A percentile compares a stretch with the other conserved stretches of the same genome.
These are phyloP conservation scores for Podila horticola DNA, from an alignment of 192 early-diverging fungal genomes.

Conservation along the genomic window DNA sequence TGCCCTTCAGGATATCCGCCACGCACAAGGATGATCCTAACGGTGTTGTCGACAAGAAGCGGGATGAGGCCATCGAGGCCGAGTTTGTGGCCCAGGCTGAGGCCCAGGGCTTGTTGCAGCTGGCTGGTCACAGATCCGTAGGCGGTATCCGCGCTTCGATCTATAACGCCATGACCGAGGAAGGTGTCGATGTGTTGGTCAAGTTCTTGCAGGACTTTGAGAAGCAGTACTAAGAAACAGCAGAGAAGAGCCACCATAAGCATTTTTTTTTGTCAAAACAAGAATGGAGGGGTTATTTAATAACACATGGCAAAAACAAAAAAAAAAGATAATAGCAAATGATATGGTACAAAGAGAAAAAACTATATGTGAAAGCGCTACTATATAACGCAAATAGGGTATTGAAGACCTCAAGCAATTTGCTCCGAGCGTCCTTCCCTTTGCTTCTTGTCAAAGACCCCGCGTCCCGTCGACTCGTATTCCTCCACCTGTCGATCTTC, in stretches of 20 bases:
- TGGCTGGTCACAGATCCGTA: conserved; percentile 95
- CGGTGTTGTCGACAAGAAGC: conserved; percentile 11
- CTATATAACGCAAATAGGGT: too few relatives aligned
- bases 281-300: conserved; percentile 3
- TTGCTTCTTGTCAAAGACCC: too few relatives aligned
- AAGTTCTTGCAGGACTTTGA: conserved; percentile 89
- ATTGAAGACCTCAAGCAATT: too few relatives aligned
- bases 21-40: conserved; percentile 21
- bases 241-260: neutral
- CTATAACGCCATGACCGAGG: conserved; percentile 93
- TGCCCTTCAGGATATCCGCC: conserved; percentile 80
- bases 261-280: neutral
- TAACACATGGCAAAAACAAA: neutral
- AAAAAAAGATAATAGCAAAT: conserved; percentile 2
- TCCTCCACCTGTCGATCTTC: conserved; percentile 2
- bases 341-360: neutral
- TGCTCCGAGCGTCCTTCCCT: too few relatives aligned
- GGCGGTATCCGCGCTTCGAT: conserved; percentile 94
- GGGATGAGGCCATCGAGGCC: conserved; percentile 76
- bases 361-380: neutral
- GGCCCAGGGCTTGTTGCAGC: conserved; percentile 81
- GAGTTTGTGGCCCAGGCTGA: conserved; percentile 86
- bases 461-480: neutral
- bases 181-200: conserved; percentile 83
- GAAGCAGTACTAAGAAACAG: conserved; percentile 46